Evolutionary conservation across 129 eudicot species (phyloP), one percentile per base, ranked within the genome.

Genomic region (Flaveria trinervia): DNA sequence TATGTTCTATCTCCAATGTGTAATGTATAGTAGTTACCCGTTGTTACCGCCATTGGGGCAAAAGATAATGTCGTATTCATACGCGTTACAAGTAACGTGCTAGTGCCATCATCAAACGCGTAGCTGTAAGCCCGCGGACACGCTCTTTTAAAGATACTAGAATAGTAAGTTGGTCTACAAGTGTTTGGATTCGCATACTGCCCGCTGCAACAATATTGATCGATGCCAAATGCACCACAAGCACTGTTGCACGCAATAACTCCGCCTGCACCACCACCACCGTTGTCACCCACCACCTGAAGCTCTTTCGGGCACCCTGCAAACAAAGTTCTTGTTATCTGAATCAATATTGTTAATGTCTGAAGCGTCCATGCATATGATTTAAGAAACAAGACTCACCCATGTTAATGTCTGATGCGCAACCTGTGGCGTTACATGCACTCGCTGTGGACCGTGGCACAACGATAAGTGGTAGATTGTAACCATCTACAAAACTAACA

Each of bases 121-220:
- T 91, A 94, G 80, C 97, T 94, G 43, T 94, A 94, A 66, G 98
- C 98, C 78, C 87, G 82, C 11, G 98, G 98, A 50, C 98, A 93
- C 3, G 97, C 96, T 72, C 88, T 83, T 86, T 94, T 94, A 64
- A 91, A 94, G 65, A 91, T 88, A 65, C 79, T 83, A 5, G 98
- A 89, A 69, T 94, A 94, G 70, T 89, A 86, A 0, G 96, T 84
- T 20, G 98, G 97, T 51, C 56, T 78, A 30, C 98, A 94, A 0
- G 96, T 87, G 14, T 85, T 80, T 48, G 98, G 97, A 72, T 91
- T 94, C 6, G 93, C 97, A 69, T 85, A 94, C 72, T 89, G 83
- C n/a, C 98, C 98, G 18, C 96, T 91, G 76, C 97, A 94, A 88
- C 98, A 94, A 65, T 94, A 94, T 11, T 94, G 84, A 83, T 89